phyloP scores from a whole-genome alignment of 164 flowering plant species.

The Taxillus chinensis region DNA sequence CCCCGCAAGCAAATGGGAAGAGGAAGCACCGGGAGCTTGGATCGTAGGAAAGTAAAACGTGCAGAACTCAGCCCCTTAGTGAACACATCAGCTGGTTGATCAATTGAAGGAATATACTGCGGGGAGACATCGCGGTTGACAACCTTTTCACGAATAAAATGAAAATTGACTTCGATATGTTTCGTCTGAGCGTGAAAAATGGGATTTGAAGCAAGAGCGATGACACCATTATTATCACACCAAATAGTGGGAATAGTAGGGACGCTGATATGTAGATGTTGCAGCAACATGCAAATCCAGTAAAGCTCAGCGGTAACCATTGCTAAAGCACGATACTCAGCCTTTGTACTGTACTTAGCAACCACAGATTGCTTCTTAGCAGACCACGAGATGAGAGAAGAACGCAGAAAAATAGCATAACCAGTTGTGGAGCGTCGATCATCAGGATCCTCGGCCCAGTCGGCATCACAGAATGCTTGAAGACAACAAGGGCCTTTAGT shows the following conservation, averaged over 20 bases:
- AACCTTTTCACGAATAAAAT: neutral
- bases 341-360: constrained; percentile 1
- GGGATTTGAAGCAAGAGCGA: neutral
- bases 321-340: constrained; percentile 5
- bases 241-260: no score
- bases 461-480: constrained; percentile 4
- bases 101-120: neutral
- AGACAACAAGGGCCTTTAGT: neutral
- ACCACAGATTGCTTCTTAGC: constrained; percentile 9
- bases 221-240: neutral
- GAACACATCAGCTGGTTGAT: neutral
- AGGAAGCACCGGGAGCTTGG: neutral
- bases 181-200: neutral
- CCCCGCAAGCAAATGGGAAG: neutral
- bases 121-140: neutral
- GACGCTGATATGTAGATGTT: no score
- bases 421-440: neutral
- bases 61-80: neutral
- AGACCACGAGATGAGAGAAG: constrained; percentile 3
- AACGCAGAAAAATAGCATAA: neutral
- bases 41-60: neutral
- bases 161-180: neutral
- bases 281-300: no score
- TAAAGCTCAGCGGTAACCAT: no score
- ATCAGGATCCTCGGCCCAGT: neutral